phyloP scores from a whole-genome alignment of 2,329 filamentous ascomycete genomes.

The Calonectria multiphialidica region DNA sequence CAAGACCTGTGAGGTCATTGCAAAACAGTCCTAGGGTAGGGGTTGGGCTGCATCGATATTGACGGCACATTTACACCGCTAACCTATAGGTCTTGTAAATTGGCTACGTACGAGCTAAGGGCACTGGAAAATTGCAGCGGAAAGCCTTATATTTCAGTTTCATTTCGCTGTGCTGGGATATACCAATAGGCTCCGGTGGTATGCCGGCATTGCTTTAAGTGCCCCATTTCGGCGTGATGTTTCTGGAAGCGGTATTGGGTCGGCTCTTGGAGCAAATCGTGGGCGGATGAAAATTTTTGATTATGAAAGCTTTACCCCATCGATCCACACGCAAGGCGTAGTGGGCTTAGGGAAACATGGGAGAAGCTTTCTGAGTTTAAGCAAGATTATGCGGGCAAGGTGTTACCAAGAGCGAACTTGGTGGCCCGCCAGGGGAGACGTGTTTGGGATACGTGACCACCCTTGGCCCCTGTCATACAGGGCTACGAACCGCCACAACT shows the following conservation, averaged over 20 bases:
- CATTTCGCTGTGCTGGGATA: not conserved
- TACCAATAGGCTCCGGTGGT: not conserved
- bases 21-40: not conserved
- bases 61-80: not conserved
- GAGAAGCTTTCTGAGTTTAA: not conserved
- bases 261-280: not conserved
- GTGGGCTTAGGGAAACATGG: not conserved
- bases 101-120: no score
- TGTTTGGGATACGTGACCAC: not conserved
- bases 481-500: constrained; percentile 11
- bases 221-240: not conserved
- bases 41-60: not conserved
- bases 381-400: constrained; percentile 3
- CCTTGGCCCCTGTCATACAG: constrained; percentile 3
- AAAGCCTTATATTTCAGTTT: not conserved
- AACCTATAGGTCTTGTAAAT: not conserved
- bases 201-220: not conserved
- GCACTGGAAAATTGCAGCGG: no score
- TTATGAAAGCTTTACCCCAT: not conserved
- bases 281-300: not conserved
- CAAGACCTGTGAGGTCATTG: not conserved
- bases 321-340: not conserved
- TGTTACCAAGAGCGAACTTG: not conserved
- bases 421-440: not conserved
- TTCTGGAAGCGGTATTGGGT: not conserved